Conservation (phyloP, 768 basidiomycete species). For the Mycena galericulata region DNA sequence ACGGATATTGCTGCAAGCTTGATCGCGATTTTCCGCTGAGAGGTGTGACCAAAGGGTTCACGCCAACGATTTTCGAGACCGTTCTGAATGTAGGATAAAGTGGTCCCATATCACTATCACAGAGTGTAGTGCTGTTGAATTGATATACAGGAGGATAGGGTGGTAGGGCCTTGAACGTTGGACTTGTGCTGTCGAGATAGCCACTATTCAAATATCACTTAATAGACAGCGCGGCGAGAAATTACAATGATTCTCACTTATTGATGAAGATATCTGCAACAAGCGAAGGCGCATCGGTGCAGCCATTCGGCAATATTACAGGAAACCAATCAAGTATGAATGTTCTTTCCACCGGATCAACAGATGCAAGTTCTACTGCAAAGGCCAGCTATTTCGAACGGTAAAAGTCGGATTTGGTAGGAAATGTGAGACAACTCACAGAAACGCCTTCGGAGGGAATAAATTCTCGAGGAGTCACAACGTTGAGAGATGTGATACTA, state of each 20-base stretch:
- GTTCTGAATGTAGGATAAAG: constrained; percentile 15
- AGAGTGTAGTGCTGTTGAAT: constrained; percentile 15
- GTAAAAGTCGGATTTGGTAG: neutral
- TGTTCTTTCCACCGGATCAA: constrained; percentile 18
- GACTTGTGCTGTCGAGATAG: constrained; percentile 25
- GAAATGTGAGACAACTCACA: neutral
- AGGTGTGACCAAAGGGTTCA: constrained; percentile 7
- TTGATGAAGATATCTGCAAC: constrained; percentile 26
- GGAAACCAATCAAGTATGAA: constrained; percentile 27
- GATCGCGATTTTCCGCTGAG: neutral
- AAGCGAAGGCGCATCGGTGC: constrained; percentile 2
- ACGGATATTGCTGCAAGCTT: constrained; percentile 25
- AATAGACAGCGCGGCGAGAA: neutral
- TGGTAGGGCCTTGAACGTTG: constrained; percentile 20
- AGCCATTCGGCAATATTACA: neutral
- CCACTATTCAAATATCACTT: constrained; percentile 12
- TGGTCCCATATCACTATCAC: neutral
- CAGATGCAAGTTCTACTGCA: constrained; percentile 18
- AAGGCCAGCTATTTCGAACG: constrained; percentile 14
- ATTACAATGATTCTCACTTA: constrained; percentile 17
- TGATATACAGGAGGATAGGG: constrained; percentile 22
- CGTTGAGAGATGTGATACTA: neutral
- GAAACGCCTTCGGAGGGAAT: neutral
- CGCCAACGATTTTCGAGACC: constrained; percentile 19
- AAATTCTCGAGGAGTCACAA: neutral